Conservation (phyloP, 805 yeast species). For the Ogataea henricii region DNA sequence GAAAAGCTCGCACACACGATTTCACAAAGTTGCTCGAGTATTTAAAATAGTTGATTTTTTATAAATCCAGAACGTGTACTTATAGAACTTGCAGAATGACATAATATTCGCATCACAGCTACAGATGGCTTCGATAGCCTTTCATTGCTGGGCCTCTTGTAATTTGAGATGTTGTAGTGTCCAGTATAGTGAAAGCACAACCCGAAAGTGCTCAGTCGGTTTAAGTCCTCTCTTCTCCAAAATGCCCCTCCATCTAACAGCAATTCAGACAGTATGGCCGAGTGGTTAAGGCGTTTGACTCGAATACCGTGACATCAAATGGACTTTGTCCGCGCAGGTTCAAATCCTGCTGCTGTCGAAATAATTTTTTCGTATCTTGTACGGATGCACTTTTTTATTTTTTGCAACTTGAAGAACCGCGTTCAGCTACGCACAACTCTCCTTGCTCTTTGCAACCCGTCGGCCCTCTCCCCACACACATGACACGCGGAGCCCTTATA, state of each 20-base stretch:
- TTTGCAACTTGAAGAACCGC: not conserved
- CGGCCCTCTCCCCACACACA: not conserved
- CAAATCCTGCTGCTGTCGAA: conserved; percentile 64
- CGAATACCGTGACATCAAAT: conserved; percentile 38
- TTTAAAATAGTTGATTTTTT: not conserved
- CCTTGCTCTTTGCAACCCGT: not conserved
- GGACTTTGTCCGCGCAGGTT: conserved; percentile 69
- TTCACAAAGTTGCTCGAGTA: conserved; percentile 12
- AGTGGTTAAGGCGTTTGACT: conserved; percentile 44
- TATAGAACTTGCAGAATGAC: too few relatives aligned
- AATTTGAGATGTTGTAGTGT: too few relatives aligned
- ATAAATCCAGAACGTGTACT: not conserved
- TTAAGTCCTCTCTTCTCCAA: too few relatives aligned
- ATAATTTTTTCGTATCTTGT: conserved; percentile 32
- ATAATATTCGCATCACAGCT: too few relatives aligned
- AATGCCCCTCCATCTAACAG: not conserved
- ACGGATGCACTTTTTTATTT: not conserved
- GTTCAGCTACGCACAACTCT: too few relatives aligned
- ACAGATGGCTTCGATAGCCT: too few relatives aligned
- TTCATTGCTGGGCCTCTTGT: too few relatives aligned
- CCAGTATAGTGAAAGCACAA: too few relatives aligned
- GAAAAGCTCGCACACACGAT: conserved; percentile 15
- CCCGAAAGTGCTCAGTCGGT: too few relatives aligned
- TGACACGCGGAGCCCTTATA: conserved; percentile 67
- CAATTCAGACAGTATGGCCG: conserved; percentile 39